These are phyloP conservation scores for Lactifluus rugatus DNA, from an alignment of 768 basidiomycete species.

Conservation along the genomic window DNA sequence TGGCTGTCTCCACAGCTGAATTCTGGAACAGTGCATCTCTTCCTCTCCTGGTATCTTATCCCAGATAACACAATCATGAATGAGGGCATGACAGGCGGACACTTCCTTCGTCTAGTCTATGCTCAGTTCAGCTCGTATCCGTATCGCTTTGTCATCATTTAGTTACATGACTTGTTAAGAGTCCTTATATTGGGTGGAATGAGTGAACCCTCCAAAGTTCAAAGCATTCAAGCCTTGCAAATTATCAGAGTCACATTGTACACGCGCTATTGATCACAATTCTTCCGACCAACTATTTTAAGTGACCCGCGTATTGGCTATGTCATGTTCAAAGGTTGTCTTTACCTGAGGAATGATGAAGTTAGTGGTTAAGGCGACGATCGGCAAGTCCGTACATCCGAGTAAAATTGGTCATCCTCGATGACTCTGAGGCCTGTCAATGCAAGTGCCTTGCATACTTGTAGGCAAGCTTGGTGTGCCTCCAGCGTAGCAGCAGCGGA, in stretches of 20 bases:
- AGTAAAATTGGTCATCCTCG: conserved; percentile 55
- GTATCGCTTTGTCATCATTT: conserved; percentile 4
- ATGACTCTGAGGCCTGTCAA: conserved; percentile 58
- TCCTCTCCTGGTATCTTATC: not conserved
- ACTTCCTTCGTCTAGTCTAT: not conserved
- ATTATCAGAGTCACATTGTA: not conserved
- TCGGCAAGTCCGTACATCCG: conserved; percentile 32
- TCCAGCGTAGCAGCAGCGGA: conserved; percentile 46
- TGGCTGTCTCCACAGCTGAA: not conserved
- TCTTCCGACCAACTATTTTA: not conserved
- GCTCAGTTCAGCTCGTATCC: not conserved
- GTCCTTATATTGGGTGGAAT: not conserved
- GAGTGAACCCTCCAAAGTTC: not conserved
- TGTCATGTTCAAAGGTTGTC: conserved; percentile 14
- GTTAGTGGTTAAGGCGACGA: not conserved
- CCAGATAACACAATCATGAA: not conserved
- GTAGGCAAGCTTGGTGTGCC: conserved; percentile 59
- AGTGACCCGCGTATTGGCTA: not conserved
- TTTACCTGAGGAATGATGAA: conserved; percentile 5
- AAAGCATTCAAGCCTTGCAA: not conserved
- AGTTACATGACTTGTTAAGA: not conserved
- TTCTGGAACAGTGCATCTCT: not conserved
- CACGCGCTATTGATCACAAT: no score
- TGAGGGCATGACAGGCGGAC: not conserved
- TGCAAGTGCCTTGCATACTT: conserved; percentile 63